Evolutionary conservation across 164 flowering plant species (phyloP).

Genomic region (Umbilicus rupestris): DNA sequence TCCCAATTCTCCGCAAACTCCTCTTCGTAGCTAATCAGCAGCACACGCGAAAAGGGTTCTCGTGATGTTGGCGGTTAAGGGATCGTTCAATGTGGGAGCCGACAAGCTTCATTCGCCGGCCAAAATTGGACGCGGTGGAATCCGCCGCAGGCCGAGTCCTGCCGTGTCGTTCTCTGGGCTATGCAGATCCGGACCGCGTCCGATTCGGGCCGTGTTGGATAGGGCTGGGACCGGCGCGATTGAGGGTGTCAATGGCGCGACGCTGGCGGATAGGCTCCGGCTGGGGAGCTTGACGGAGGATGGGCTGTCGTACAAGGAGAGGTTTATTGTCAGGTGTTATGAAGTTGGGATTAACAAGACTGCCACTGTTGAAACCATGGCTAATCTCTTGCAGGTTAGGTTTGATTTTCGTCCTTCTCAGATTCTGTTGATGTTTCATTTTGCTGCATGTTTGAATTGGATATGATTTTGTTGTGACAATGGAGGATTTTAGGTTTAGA

Average conservation of each 20-base stretch:
- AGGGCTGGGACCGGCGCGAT: constrained; percentile 12
- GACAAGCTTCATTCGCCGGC: background rate
- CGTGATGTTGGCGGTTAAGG: background rate
- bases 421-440: background rate
- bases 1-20: background rate
- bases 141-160: background rate
- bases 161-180: background rate
- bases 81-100: background rate
- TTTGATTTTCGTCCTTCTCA: background rate
- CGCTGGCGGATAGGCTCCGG: constrained; percentile 61
- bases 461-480: background rate
- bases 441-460: background rate
- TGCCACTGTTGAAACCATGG: constrained; percentile 91
- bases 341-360: constrained; percentile 94
- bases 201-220: constrained; percentile 18
- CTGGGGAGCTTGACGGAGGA: constrained; percentile 66
- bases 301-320: constrained; percentile 82
- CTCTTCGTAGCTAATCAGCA: too few relatives aligned
- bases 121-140: background rate
- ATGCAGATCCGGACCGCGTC: background rate
- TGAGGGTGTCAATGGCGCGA: constrained; percentile 15
- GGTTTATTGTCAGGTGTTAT: constrained; percentile 71
- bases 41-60: background rate
- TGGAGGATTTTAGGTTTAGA: too few relatives aligned
- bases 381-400: constrained; percentile 84